These are phyloP conservation scores for cucumber (Cucumis sativus) DNA, from an alignment of 306 rosid species.

Conservation along the genomic window DNA sequence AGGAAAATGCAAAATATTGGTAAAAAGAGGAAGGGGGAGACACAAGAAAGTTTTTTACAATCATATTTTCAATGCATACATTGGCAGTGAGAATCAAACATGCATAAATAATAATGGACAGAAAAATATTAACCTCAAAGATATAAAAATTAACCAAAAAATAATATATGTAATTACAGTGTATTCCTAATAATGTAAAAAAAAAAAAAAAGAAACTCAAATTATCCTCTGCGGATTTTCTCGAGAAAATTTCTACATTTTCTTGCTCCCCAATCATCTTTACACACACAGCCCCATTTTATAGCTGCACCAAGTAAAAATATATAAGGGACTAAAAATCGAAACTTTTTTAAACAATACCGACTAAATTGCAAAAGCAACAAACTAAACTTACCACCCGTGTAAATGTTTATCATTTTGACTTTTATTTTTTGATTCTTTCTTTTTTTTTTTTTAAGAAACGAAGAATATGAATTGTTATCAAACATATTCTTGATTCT, in stretches of 20 bases:
- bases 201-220: background rate
- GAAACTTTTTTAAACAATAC: too few species aligned
- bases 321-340: too few species aligned
- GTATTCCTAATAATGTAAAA: background rate
- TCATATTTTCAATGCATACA: background rate
- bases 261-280: conserved; percentile 4
- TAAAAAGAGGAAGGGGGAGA: background rate
- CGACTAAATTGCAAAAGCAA: background rate
- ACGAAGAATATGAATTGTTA: too few species aligned
- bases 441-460: background rate
- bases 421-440: background rate
- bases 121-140: background rate
- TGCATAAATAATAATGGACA: conserved; percentile 2
- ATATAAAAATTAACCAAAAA: background rate
- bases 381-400: background rate
- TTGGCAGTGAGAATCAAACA: conserved; percentile 3
- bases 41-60: background rate
- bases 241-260: conserved; percentile 7
- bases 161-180: background rate
- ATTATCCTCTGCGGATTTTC: background rate
- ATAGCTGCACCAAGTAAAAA: background rate
- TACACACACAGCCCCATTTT: background rate
- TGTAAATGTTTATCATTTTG: background rate
- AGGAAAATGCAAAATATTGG: background rate
- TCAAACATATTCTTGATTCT: too few species aligned